Evolutionary conservation across 139 green algal genomes (phyloP).

Genomic region (Chlorella vulgaris): DNA sequence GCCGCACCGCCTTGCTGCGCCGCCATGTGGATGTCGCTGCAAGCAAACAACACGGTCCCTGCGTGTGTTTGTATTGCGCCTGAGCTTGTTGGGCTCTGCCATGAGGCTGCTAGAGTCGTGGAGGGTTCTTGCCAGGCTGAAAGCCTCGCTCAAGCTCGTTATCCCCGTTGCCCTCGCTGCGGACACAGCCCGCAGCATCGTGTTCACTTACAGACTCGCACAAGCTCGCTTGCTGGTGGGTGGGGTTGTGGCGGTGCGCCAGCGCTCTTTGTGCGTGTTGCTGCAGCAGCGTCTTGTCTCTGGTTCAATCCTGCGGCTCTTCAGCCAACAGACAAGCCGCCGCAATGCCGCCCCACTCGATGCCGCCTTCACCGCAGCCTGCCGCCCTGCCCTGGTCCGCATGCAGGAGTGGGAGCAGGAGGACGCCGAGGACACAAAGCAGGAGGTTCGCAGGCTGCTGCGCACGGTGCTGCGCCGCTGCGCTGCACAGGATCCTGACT

Average conservation of each 20-base stretch:
- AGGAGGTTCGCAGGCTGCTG: neutral
- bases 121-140: too few species aligned
- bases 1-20: too few species aligned
- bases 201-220: neutral
- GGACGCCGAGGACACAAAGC: neutral
- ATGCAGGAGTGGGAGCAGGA: slow-evolving; percentile 34
- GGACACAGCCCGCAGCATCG: slow-evolving; percentile 14
- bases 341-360: too few species aligned
- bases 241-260: neutral
- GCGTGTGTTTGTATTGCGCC: too few species aligned
- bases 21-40: too few species aligned
- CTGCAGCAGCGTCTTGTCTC: too few species aligned
- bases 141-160: slow-evolving; percentile 12
- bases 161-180: slow-evolving; percentile 14
- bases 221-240: slow-evolving; percentile 20
- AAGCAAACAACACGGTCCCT: too few species aligned
- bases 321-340: too few species aligned
- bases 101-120: too few species aligned
- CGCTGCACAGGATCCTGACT: neutral
- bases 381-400: neutral
- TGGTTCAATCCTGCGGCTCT: too few species aligned
- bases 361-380: too few species aligned
- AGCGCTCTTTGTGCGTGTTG: neutral
- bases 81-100: too few species aligned
- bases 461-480: neutral